A percentile compares a stretch with the other conserved stretches of the same genome.
Conservation (phyloP, 371 early-diverging fungal species). For the Mortierella sp. region DNA sequence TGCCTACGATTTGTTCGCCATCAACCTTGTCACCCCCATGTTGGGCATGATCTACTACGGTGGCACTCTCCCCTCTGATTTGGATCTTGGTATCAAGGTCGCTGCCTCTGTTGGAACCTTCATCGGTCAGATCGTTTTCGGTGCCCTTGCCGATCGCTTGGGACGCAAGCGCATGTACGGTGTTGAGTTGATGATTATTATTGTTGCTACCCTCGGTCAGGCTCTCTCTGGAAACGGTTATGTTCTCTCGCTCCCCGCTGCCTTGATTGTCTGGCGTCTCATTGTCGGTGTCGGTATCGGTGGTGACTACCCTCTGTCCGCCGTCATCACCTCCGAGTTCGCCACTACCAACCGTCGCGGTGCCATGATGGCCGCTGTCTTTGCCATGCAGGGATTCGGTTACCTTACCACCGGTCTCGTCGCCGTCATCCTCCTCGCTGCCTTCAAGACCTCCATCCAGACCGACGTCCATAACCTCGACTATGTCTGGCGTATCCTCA, state of each 20-base stretch:
- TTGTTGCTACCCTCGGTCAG: conserved; percentile 84
- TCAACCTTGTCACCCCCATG: conserved; percentile 86
- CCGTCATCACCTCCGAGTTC: conserved; percentile 91
- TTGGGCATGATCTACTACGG: conserved; percentile 81
- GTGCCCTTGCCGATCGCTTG: conserved; percentile 85
- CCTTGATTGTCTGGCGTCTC: conserved; percentile 87
- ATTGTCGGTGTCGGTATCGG: conserved; percentile 91
- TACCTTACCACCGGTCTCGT: conserved; percentile 85
- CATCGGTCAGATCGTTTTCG: conserved; percentile 88
- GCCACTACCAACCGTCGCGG: conserved; percentile 79
- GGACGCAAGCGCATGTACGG: conserved; percentile 91
- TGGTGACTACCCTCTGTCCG: conserved; percentile 89
- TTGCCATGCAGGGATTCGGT: conserved; percentile 95
- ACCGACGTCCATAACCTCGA: conserved; percentile 70
- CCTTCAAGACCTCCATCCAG: conserved; percentile 74
- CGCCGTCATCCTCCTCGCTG: conserved; percentile 77
- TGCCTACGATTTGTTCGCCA: conserved; percentile 90
- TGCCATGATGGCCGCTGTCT: conserved; percentile 85
- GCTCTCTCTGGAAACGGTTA: conserved; percentile 81
- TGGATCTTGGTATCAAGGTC: conserved; percentile 86
- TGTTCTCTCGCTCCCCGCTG: conserved; percentile 72
- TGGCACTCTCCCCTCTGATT: conserved; percentile 64
- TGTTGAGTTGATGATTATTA: conserved; percentile 86
- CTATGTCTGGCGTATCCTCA: conserved; percentile 89
- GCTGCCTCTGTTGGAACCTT: conserved; percentile 88